These are phyloP conservation scores for Lasiodiplodia hormozganensis DNA, from an alignment of 2,329 filamentous ascomycete genomes.

Conservation along the genomic window DNA sequence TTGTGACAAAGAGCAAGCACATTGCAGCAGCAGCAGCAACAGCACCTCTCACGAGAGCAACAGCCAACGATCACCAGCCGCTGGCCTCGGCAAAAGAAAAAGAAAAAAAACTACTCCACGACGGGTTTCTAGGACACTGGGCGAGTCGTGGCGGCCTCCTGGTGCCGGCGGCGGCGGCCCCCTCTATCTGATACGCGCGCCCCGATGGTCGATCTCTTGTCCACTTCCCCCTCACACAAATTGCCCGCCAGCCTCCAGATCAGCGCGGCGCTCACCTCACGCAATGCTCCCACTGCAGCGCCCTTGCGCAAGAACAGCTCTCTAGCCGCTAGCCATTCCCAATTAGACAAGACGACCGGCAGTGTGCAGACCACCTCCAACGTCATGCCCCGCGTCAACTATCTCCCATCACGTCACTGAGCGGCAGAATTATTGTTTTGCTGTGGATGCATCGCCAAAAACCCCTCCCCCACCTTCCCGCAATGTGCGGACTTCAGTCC, in stretches of 20 bases:
- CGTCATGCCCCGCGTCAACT: conserved; percentile 22
- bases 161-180: not conserved
- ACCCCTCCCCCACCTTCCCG: conserved; percentile 23
- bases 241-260: conserved; percentile 17
- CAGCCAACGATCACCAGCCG: conserved; percentile 10
- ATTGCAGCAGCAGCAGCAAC: not conserved
- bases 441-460: conserved; percentile 10
- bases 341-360: conserved; percentile 25
- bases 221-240: conserved; percentile 18
- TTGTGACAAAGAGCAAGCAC: not conserved
- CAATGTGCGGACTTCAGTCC: conserved; percentile 5
- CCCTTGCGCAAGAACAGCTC: not conserved
- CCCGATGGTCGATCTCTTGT: conserved; percentile 19
- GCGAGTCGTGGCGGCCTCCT: conserved; percentile 9
- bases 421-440: conserved; percentile 9
- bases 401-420: conserved; percentile 21
- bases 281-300: conserved; percentile 11
- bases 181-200: conserved; percentile 21
- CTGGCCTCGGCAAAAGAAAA: not conserved
- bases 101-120: not conserved
- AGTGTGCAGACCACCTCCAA: conserved; percentile 12
- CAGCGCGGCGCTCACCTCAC: conserved; percentile 6
- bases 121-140: not conserved
- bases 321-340: conserved; percentile 13
- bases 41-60: conserved; percentile 9